These are phyloP conservation scores for Fusarium avenaceum DNA, from an alignment of 2,329 filamentous ascomycete genomes.

Conservation along the genomic window DNA sequence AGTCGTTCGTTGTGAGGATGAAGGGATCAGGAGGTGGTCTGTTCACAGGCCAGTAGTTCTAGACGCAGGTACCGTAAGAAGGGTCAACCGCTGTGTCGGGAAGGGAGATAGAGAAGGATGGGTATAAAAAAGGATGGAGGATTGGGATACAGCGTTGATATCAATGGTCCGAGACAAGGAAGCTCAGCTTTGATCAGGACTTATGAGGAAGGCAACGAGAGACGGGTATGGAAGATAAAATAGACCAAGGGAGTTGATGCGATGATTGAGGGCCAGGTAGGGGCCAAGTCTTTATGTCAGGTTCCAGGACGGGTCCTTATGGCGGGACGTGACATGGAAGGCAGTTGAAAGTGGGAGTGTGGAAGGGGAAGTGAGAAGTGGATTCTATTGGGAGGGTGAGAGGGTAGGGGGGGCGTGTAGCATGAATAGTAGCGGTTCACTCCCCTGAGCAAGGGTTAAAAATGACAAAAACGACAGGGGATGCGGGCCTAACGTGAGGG, in stretches of 20 bases:
- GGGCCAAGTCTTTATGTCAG: slow-evolving; percentile 52
- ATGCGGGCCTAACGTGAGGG: slow-evolving; percentile 26
- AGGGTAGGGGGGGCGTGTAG: background rate
- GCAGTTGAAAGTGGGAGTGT: slow-evolving; percentile 42
- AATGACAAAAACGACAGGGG: slow-evolving; percentile 24
- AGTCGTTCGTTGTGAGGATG: slow-evolving; percentile 39
- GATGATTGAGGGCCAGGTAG: slow-evolving; percentile 49
- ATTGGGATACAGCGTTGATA: slow-evolving; percentile 17
- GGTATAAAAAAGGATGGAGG: slow-evolving; percentile 18
- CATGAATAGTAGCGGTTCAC: slow-evolving; percentile 31
- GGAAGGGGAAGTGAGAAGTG: slow-evolving; percentile 41
- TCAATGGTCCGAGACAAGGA: slow-evolving; percentile 40
- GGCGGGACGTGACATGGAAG: slow-evolving; percentile 49
- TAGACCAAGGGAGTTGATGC: slow-evolving; percentile 47
- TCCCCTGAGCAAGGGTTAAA: slow-evolving; percentile 31
- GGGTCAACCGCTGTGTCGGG: slow-evolving; percentile 45
- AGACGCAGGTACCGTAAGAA: slow-evolving; percentile 50
- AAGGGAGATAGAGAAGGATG: slow-evolving; percentile 20
- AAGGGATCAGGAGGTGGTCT: slow-evolving; percentile 50
- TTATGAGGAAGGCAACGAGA: slow-evolving; percentile 36
- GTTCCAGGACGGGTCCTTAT: slow-evolving; percentile 48
- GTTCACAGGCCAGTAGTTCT: slow-evolving; percentile 45
- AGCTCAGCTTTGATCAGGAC: slow-evolving; percentile 26
- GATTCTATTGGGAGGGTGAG: slow-evolving; percentile 25
- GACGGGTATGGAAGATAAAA: slow-evolving; percentile 44